Evolutionary conservation across 305 asterid genomes (phyloP).

Genomic region (Fraxinus xanthoxyloides): DNA sequence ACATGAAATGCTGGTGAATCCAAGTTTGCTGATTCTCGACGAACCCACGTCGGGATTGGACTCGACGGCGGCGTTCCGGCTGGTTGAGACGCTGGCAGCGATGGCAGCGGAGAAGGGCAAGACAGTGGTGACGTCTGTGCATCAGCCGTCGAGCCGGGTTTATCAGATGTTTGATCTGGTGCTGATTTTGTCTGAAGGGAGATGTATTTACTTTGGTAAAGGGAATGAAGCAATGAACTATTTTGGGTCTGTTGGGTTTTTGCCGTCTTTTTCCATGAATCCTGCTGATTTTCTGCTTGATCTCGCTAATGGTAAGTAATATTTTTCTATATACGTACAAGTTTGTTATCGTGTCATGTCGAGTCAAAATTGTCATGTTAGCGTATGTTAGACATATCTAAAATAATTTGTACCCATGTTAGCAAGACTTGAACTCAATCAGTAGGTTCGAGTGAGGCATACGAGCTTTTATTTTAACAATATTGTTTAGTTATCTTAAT

Average conservation of each 20-base stretch:
- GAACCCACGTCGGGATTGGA: constrained; percentile 94
- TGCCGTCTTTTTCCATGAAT: constrained; percentile 52
- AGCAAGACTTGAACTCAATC: neutral
- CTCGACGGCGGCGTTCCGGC: constrained; percentile 62
- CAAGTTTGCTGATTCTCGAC: constrained; percentile 69
- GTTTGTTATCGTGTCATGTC: neutral
- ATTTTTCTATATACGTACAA: neutral
- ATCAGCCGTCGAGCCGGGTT: constrained; percentile 53
- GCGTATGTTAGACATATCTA: neutral
- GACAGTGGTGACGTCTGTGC: constrained; percentile 45
- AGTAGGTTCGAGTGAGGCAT: neutral
- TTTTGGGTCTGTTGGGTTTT: constrained; percentile 40
- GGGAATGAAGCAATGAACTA: constrained; percentile 47
- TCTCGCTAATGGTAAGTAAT: constrained; percentile 53
- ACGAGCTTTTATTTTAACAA: neutral
- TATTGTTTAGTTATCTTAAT: neutral
- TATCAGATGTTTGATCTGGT: constrained; percentile 47
- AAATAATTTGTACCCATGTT: neutral
- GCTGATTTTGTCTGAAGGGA: constrained; percentile 46
- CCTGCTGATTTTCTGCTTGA: constrained; percentile 62
- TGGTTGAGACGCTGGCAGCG: neutral
- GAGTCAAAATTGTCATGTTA: neutral
- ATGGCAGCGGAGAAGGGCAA: constrained; percentile 17
- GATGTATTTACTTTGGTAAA: constrained; percentile 42
- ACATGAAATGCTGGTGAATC: constrained; percentile 87